Conservation (phyloP, 108 stramenopile species). For the Cyclotella atomus region DNA sequence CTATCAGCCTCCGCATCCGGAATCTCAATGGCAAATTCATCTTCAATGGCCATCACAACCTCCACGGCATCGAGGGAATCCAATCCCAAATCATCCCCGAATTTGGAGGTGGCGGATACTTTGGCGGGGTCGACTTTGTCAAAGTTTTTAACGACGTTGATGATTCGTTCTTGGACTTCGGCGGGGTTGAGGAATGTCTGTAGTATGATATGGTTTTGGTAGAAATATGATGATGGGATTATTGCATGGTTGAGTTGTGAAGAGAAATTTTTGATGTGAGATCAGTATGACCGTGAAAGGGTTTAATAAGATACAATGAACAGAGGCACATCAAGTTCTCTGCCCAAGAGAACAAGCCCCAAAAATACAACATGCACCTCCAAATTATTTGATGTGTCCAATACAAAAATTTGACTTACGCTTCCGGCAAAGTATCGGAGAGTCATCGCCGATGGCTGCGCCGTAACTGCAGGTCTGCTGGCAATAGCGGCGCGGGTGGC, state of each 20-base stretch:
- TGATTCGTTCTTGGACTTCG: slow-evolving; percentile 94
- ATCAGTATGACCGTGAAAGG: no score
- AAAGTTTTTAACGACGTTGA: slow-evolving; percentile 97
- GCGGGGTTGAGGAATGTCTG: slow-evolving; percentile 92
- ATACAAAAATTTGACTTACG: slow-evolving; percentile 15
- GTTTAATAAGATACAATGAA: no score
- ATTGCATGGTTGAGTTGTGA: background rate
- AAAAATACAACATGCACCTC: no score
- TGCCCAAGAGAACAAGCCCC: no score
- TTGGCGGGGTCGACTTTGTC: slow-evolving; percentile 95
- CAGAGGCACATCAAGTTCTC: no score
- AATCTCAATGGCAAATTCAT: slow-evolving; percentile 99
- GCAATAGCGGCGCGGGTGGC: slow-evolving; percentile 62
- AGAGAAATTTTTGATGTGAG: no score
- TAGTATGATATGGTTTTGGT: no score
- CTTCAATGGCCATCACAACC: slow-evolving; percentile 99
- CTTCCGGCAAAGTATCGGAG: slow-evolving; percentile 63
- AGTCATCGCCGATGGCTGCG: slow-evolving; percentile 33
- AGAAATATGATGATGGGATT: no score
- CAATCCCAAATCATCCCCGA: slow-evolving; percentile 95
- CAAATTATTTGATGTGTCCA: background rate
- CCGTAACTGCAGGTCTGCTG: slow-evolving; percentile 41
- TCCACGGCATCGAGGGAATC: slow-evolving; percentile 99
- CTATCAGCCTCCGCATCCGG: slow-evolving; percentile 99
- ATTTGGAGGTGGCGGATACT: slow-evolving; percentile 86